Conservation (phyloP, 2,329 filamentous ascomycete genomes). For the Trichothecium roseum region DNA sequence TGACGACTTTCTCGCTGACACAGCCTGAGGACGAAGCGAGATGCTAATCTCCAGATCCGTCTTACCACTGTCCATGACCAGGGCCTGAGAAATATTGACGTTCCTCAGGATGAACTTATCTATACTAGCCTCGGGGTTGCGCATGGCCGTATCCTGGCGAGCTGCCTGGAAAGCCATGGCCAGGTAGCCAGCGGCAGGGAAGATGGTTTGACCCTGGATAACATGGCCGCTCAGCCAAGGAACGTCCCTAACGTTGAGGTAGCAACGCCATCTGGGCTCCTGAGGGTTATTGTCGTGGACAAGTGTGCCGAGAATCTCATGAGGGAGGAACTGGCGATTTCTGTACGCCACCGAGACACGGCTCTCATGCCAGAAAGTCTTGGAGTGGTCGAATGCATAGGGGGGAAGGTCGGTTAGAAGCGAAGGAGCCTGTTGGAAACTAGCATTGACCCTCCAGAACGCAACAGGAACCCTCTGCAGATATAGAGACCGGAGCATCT, state of each 20-base stretch:
- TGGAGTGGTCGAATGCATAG: constrained; percentile 13
- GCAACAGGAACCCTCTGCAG: not conserved
- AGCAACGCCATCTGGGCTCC: constrained; percentile 21
- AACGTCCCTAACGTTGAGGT: constrained; percentile 13
- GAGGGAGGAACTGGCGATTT: constrained; percentile 10
- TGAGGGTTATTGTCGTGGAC: constrained; percentile 8
- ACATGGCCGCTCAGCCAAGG: constrained; percentile 22
- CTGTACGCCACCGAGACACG: constrained; percentile 12
- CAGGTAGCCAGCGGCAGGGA: constrained; percentile 21
- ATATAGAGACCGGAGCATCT: constrained; percentile 6
- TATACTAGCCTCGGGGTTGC: not conserved
- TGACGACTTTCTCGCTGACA: constrained; percentile 8
- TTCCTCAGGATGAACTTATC: constrained; percentile 1
- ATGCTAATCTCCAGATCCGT: constrained; percentile 9
- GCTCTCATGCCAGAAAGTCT: constrained; percentile 11
- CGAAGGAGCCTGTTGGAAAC: constrained; percentile 2
- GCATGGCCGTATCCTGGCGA: constrained; percentile 6
- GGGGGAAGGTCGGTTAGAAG: constrained; percentile 10
- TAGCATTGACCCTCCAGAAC: constrained; percentile 1
- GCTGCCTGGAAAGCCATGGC: constrained; percentile 21
- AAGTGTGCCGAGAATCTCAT: constrained; percentile 15
- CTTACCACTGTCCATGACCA: constrained; percentile 8
- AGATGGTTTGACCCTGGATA: constrained; percentile 16
- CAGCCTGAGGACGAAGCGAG: constrained; percentile 8
- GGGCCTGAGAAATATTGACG: constrained; percentile 8